These are phyloP conservation scores for Backusella tarrabulga DNA, from an alignment of 192 early-diverging fungal species.

Conservation along the genomic window DNA sequence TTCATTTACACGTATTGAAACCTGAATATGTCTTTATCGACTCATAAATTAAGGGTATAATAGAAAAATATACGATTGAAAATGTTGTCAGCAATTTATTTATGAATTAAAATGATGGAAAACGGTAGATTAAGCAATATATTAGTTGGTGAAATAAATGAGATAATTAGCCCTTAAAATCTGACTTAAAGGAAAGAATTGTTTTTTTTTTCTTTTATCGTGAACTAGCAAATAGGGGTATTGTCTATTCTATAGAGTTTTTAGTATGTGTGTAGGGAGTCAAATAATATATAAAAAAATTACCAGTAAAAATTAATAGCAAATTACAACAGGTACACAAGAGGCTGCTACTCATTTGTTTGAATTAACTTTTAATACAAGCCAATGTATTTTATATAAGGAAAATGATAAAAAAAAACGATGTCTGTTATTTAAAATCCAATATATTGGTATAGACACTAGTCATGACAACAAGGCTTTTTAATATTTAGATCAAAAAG, in stretches of 20 bases:
- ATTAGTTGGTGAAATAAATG: background rate
- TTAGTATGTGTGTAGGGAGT: background rate
- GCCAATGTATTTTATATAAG: too few relatives aligned
- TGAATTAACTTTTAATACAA: too few relatives aligned
- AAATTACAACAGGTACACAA: too few relatives aligned
- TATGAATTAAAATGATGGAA: background rate
- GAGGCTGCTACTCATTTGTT: too few relatives aligned
- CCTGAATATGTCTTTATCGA: background rate
- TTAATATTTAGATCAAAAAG: too few relatives aligned
- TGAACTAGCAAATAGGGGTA: background rate
- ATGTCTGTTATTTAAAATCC: too few relatives aligned
- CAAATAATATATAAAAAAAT: too few relatives aligned
- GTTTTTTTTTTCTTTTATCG: background rate
- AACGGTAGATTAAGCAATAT: background rate
- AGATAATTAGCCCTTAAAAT: background rate
- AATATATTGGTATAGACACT: too few relatives aligned
- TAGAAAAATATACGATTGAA: background rate
- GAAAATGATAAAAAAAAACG: too few relatives aligned
- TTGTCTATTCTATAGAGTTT: background rate
- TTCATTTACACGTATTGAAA: background rate
- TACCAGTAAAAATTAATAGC: too few relatives aligned
- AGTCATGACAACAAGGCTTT: too few relatives aligned
- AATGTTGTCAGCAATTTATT: background rate
- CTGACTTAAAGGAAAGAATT: background rate
- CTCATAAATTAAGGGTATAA: background rate